Percentiles rank a stretch among this genome's conserved stretches.
These are phyloP conservation scores for Penicillium sp. DNA, from an alignment of 2,329 filamentous ascomycete genomes.

Conservation along the genomic window DNA sequence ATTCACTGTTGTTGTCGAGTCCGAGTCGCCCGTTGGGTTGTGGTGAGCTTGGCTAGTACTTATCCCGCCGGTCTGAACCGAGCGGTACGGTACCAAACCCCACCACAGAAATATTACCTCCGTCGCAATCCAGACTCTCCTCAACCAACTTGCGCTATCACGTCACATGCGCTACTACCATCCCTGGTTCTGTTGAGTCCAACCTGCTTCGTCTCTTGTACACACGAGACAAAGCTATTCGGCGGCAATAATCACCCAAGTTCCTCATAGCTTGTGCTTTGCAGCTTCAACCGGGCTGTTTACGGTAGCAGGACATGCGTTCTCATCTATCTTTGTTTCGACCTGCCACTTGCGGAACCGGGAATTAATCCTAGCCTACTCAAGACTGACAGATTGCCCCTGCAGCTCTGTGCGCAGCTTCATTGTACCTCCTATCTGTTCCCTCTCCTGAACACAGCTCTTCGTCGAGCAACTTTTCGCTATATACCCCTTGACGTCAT, in stretches of 20 bases:
- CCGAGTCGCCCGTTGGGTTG: not conserved
- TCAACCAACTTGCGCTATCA: slow-evolving; percentile 11
- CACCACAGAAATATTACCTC: slow-evolving; percentile 9
- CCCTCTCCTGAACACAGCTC: not conserved
- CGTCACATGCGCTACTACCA: slow-evolving; percentile 15
- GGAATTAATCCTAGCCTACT: slow-evolving; percentile 1
- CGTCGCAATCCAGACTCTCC: slow-evolving; percentile 2
- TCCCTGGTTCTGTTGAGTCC: slow-evolving; percentile 9
- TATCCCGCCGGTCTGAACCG: not conserved
- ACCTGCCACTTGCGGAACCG: slow-evolving; percentile 9
- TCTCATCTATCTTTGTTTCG: slow-evolving; percentile 9
- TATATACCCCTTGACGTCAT: slow-evolving; percentile 28
- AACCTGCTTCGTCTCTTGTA: not conserved
- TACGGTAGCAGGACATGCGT: slow-evolving; percentile 14
- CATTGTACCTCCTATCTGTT: not conserved
- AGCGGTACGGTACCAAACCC: slow-evolving; percentile 1
- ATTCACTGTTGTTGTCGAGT: not conserved
- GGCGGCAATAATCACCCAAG: not conserved
- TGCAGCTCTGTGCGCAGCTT: not conserved
- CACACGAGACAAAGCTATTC: not conserved
- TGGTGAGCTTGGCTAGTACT: not conserved
- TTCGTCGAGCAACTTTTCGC: not conserved
- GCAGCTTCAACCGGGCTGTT: slow-evolving; percentile 7
- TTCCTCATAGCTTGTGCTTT: not conserved
- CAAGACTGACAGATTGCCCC: not conserved